phyloP scores from a whole-genome alignment of 331 rosid species.

The Phaseolus coccineus region DNA sequence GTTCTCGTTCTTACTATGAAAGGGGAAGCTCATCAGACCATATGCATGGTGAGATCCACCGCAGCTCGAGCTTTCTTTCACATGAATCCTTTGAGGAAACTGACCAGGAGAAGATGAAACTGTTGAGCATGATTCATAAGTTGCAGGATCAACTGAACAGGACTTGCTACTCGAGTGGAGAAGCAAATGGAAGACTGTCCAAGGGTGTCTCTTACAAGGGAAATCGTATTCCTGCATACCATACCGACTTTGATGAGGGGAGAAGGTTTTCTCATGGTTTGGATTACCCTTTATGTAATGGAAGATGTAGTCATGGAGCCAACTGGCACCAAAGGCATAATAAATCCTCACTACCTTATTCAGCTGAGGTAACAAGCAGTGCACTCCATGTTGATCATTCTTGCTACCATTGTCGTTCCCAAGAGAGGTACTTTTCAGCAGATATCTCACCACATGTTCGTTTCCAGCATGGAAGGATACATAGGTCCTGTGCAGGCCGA shows the following conservation, averaged over 20 bases:
- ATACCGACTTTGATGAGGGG: conserved; percentile 50
- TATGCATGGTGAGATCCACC: conserved; percentile 49
- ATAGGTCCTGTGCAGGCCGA: conserved; percentile 53
- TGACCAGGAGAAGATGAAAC: conserved; percentile 65
- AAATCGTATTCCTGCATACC: conserved; percentile 49
- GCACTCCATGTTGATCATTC: conserved; percentile 60
- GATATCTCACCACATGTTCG: conserved; percentile 54
- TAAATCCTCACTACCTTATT: conserved; percentile 63
- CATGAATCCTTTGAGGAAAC: conserved; percentile 48
- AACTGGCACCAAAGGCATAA: conserved; percentile 47
- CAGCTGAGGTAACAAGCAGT: conserved; percentile 67
- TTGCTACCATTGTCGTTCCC: conserved; percentile 52
- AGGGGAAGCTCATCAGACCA: conserved; percentile 54
- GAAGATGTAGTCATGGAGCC: conserved; percentile 55
- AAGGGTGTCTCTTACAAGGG: conserved; percentile 50
- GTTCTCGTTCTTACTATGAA: conserved; percentile 50
- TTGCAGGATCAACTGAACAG: conserved; percentile 70
- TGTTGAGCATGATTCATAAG: conserved; percentile 65
- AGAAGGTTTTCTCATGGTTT: conserved; percentile 55
- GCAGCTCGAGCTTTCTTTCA: conserved; percentile 57
- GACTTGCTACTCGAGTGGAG: conserved; percentile 47
- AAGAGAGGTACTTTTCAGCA: conserved; percentile 53
- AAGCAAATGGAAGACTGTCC: conserved; percentile 51
- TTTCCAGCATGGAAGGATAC: conserved; percentile 44
- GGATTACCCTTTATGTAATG: conserved; percentile 49